Percentiles rank a stretch among this genome's conserved stretches.
Evolutionary conservation across 495 filamentous ascomycete genomes (phyloP).

Genomic region (Daldinia grandis): DNA sequence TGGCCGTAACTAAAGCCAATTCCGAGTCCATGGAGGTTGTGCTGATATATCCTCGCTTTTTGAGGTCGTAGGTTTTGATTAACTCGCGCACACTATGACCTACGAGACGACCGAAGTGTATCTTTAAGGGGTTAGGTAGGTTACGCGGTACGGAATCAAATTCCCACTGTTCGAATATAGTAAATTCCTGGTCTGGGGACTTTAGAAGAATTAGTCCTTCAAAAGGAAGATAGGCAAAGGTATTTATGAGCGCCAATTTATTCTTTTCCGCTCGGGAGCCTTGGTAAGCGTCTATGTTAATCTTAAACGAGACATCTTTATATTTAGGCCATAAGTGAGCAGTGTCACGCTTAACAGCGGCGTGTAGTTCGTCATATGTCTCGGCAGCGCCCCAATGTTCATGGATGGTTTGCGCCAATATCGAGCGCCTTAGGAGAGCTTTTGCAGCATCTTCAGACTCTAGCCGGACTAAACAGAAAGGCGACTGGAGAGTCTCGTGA

Average conservation of each 20-base stretch:
- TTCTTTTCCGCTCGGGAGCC: conserved; percentile 66
- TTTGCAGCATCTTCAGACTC: conserved; percentile 70
- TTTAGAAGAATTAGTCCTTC: conserved; percentile 77
- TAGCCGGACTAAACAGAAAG: conserved; percentile 82
- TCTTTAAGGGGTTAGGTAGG: conserved; percentile 60
- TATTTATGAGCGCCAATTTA: conserved; percentile 77
- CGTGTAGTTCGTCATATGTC: conserved; percentile 74
- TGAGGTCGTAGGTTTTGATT: conserved; percentile 83
- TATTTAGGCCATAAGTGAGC: conserved; percentile 71
- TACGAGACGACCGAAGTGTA: conserved; percentile 78
- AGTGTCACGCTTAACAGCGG: conserved; percentile 64
- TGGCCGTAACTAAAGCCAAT: conserved; percentile 88
- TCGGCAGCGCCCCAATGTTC: conserved; percentile 85
- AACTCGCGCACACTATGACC: conserved; percentile 68
- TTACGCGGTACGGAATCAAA: conserved; percentile 56
- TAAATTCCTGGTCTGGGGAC: conserved; percentile 74
- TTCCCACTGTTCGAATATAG: conserved; percentile 80
- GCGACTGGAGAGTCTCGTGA: conserved; percentile 62
- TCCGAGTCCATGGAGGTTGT: conserved; percentile 98
- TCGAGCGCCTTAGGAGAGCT: conserved; percentile 73
- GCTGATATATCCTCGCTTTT: conserved; percentile 90
- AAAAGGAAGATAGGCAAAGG: conserved; percentile 81
- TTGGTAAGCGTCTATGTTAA: conserved; percentile 80
- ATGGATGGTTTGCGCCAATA: conserved; percentile 82
- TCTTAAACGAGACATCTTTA: conserved; percentile 73